A percentile compares a stretch with the other conserved stretches of the same genome.
Evolutionary conservation across 768 basidiomycete species (phyloP).

Genomic region (Tremella yokohamensis): DNA sequence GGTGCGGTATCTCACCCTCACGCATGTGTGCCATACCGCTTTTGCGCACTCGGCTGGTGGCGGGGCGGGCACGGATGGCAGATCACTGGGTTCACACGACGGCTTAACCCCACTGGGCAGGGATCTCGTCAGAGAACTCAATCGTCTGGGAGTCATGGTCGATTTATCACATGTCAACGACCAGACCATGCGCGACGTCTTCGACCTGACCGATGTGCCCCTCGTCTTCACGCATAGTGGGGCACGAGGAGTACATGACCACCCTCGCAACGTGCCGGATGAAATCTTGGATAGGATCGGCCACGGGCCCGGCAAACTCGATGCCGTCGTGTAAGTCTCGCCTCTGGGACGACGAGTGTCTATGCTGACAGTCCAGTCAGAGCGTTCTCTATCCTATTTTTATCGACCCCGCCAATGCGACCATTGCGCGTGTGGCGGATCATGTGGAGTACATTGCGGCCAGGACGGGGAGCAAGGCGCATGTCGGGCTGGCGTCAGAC

Average conservation of each 20-base stretch:
- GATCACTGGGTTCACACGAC: conserved; percentile 16
- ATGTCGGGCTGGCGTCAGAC: conserved; percentile 28
- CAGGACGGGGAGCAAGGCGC: conserved; percentile 13
- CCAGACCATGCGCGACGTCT: conserved; percentile 17
- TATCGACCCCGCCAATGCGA: conserved; percentile 23
- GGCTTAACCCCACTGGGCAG: conserved; percentile 23
- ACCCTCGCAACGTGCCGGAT: conserved; percentile 36
- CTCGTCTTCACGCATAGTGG: conserved; percentile 29
- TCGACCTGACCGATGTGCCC: conserved; percentile 22
- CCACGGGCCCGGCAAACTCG: conserved; percentile 15
- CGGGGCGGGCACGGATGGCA: conserved; percentile 19
- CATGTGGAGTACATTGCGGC: conserved; percentile 31
- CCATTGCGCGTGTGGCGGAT: conserved; percentile 22
- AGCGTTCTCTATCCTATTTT: conserved; percentile 22
- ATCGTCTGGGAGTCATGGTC: conserved; percentile 33
- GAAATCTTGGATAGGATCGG: conserved; percentile 22
- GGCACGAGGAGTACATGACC: conserved; percentile 19
- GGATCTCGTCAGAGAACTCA: conserved; percentile 22
- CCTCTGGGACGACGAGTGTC: background rate
- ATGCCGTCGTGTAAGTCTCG: conserved; percentile 23
- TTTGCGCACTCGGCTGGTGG: conserved; percentile 29
- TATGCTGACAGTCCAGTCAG: conserved; percentile 10
- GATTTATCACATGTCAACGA: conserved; percentile 28
- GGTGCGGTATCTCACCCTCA: conserved; percentile 26
- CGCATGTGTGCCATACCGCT: conserved; percentile 26